Percentiles rank a stretch among this genome's conserved stretches.
phyloP scores from a whole-genome alignment of 192 early-diverging fungal species.

The Powellomyces hirtus region DNA sequence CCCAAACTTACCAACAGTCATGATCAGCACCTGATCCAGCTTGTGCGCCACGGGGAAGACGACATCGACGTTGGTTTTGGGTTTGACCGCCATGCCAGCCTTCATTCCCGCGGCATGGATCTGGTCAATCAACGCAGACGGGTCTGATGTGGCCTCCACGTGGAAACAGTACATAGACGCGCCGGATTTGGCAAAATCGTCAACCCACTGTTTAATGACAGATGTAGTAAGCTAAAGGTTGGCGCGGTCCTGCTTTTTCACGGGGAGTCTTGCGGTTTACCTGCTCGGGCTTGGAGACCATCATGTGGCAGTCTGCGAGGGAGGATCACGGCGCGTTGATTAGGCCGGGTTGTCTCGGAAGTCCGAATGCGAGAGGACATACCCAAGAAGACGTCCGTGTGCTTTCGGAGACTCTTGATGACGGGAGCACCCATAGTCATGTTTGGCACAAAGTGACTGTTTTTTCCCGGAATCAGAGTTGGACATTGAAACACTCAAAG shows the following conservation, averaged over 20 bases:
- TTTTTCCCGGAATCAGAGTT: neutral
- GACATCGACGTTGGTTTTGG: constrained; percentile 65
- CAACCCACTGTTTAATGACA: constrained; percentile 70
- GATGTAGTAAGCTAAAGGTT: neutral
- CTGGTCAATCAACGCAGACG: constrained; percentile 70
- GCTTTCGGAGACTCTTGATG: constrained; percentile 79
- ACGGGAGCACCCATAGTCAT: constrained; percentile 92
- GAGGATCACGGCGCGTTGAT: no score
- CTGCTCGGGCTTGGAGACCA: constrained; percentile 73
- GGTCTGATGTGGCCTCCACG: constrained; percentile 81
- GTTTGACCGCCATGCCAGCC: constrained; percentile 90
- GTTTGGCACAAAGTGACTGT: constrained; percentile 96
- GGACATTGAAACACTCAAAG: no score
- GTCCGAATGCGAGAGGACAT: no score
- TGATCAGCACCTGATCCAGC: constrained; percentile 88
- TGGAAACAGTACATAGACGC: constrained; percentile 89
- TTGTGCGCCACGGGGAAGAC: constrained; percentile 40
- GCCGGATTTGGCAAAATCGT: constrained; percentile 90
- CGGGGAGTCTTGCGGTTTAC: constrained; percentile 28
- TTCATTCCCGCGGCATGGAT: constrained; percentile 87
- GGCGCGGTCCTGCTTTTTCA: constrained; percentile 34
- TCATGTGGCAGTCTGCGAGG: constrained; percentile 76
- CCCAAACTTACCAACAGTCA: constrained; percentile 73
- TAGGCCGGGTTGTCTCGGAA: no score
- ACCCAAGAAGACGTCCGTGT: constrained; percentile 88